Evolutionary conservation across 192 early-diverging fungal species (phyloP).

Genomic region (Gamsiella multidivaricata): DNA sequence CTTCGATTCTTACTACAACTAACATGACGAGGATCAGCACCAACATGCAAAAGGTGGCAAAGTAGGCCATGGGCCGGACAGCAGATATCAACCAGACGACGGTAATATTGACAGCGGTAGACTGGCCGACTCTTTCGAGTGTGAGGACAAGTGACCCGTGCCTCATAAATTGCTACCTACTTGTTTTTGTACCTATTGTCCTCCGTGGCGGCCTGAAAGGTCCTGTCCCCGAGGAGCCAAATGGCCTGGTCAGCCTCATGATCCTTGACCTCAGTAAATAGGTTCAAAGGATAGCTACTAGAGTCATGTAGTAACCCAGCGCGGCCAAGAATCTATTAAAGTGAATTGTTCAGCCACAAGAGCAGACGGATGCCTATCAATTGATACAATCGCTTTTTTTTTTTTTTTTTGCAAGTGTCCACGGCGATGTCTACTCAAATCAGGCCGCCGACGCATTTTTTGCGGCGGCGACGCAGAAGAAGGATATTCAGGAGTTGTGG

Average conservation of each 20-base stretch:
- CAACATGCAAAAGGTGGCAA: slow-evolving; percentile 3
- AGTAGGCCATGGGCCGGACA: not conserved
- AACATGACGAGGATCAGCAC: slow-evolving; percentile 14
- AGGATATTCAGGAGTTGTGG: slow-evolving; percentile 35
- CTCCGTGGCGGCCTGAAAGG: slow-evolving; percentile 20
- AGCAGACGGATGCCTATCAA: too few relatives aligned
- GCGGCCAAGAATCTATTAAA: too few relatives aligned
- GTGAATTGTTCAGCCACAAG: too few relatives aligned
- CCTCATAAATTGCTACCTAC: too few relatives aligned
- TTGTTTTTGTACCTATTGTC: too few relatives aligned
- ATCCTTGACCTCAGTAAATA: slow-evolving; percentile 39
- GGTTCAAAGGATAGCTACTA: slow-evolving; percentile 27
- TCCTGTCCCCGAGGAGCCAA: slow-evolving; percentile 16
- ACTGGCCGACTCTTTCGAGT: not conserved
- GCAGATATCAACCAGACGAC: slow-evolving; percentile 18
- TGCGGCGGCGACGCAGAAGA: slow-evolving; percentile 24
- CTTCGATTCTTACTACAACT: slow-evolving; percentile 1
- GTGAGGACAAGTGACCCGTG: too few relatives aligned
- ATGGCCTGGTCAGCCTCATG: slow-evolving; percentile 20
- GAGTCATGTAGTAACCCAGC: slow-evolving; percentile 29
- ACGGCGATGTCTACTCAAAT: slow-evolving; percentile 37
- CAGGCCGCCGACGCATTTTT: slow-evolving; percentile 30
- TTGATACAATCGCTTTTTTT: too few relatives aligned
- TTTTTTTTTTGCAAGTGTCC: not conserved
- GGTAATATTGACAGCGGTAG: slow-evolving; percentile 17